phyloP scores from a whole-genome alignment of 768 basidiomycete genomes.

The Nidula microcarpa region DNA sequence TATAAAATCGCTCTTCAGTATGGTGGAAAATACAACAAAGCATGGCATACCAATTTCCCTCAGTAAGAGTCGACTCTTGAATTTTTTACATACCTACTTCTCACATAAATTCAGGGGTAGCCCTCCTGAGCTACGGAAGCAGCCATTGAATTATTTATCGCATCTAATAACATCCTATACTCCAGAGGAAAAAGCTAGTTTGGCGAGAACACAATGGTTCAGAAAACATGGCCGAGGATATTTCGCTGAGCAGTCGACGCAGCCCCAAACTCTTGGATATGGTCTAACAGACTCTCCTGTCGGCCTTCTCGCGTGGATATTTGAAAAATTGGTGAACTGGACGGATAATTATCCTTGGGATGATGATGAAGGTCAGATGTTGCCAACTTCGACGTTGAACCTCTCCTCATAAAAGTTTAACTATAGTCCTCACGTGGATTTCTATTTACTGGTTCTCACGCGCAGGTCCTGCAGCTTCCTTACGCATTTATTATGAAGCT shows the following conservation, averaged over 20 bases:
- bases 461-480: slow-evolving; percentile 52
- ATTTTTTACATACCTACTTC: neutral
- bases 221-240: slow-evolving; percentile 18
- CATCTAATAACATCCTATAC: neutral
- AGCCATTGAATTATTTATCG: neutral
- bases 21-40: neutral
- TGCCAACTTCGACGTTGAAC: slow-evolving; percentile 7
- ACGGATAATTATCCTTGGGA: slow-evolving; percentile 50
- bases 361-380: slow-evolving; percentile 44
- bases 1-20: neutral
- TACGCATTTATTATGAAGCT: slow-evolving; percentile 56
- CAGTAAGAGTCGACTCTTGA: neutral
- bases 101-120: neutral
- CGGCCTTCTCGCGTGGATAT: slow-evolving; percentile 41
- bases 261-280: slow-evolving; percentile 38
- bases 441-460: slow-evolving; percentile 58
- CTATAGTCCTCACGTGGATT: slow-evolving; percentile 53
- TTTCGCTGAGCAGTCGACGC: slow-evolving; percentile 21
- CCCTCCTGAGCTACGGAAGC: neutral
- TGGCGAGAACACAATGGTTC: slow-evolving; percentile 3
- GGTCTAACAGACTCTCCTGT: slow-evolving; percentile 40
- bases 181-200: neutral
- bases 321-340: slow-evolving; percentile 44
- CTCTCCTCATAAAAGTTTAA: slow-evolving; percentile 3
- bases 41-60: neutral